These are phyloP conservation scores for Candida sp. DNA, from an alignment of 1,139 yeast species.

Conservation along the genomic window DNA sequence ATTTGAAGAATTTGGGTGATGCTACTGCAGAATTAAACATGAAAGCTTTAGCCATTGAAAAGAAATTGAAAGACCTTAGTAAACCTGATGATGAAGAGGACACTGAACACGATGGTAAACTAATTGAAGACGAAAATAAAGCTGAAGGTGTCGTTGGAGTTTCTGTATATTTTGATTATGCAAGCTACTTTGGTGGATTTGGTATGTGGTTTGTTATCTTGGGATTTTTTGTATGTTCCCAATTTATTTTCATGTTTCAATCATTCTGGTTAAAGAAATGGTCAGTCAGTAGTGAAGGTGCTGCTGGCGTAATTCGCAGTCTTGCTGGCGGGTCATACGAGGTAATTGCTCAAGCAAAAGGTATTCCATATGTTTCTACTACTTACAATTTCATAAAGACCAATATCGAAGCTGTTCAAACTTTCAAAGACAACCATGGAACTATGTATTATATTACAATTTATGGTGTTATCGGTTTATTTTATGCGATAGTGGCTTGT, in stretches of 20 bases:
- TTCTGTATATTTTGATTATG: constrained; percentile 67
- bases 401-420: constrained; percentile 8
- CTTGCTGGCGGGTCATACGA: constrained; percentile 12
- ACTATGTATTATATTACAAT: constrained; percentile 64
- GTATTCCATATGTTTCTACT: neutral
- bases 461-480: constrained; percentile 68
- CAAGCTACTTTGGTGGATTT: constrained; percentile 63
- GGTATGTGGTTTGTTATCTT: constrained; percentile 47
- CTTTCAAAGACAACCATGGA: constrained; percentile 26
- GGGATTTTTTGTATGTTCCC: constrained; percentile 49
- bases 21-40: constrained; percentile 40
- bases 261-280: constrained; percentile 86
- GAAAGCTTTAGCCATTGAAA: constrained; percentile 40
- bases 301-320: constrained; percentile 14
- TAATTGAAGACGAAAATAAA: constrained; percentile 77
- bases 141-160: constrained; percentile 79
- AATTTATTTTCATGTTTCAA: constrained; percentile 57
- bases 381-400: constrained; percentile 5
- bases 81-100: constrained; percentile 22
- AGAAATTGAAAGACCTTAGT: constrained; percentile 32
- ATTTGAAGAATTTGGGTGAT: constrained; percentile 43
- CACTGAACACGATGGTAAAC: constrained; percentile 51
- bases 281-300: constrained; percentile 46
- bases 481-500: constrained; percentile 53
- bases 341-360: neutral